Base-by-base conservation (phyloP, 2,329 filamentous ascomycete genomes). In the Venturia carpophila region DNA sequence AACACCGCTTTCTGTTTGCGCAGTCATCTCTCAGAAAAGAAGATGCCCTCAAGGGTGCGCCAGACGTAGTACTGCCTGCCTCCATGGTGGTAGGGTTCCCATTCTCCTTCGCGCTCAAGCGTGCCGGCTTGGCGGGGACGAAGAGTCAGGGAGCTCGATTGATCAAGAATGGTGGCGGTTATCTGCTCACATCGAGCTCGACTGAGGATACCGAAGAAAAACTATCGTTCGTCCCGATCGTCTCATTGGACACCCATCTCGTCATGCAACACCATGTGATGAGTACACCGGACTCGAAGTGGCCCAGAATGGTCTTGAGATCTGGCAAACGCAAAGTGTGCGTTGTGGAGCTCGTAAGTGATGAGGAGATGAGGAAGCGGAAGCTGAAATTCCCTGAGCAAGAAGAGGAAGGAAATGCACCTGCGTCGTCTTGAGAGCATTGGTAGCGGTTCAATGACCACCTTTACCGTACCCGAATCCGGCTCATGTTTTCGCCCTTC, bases 1-100 rank as follows among this genome's bases (percentile, higher is more conserved):
- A 85, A 67, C 84, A 87, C 68, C 78, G 79, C 56, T 76, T 79
- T 66, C 71, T 84, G 6, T 76, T 76, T 73, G 71, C 73, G 10
- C 71, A 70, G 61, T 72, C 56, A 15, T 19, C 47, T 21, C 49
- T n/a, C 6, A 52, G 6, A 11, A 58, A 10, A 13, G 45, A 21
- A 24, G 27, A 45, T 15, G 37, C 49, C n/a, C 19, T 55, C 19
- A 43, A 58, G 41, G 19, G 47, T 34, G 24, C 34, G 39, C 42
- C 49, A 63, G 27, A 42, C 47, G 39, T 47, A 15, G 34, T 19
- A 39, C 13, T 45, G 37, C 68, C 6, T 66, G 75, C 10, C 71
- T 72, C 3, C 60, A 64, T 21, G 73, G 70, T 75, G 1, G 58
- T 69, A 30, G 66, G 68, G 13, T 67, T 67, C 19, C 67, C 72